These are phyloP conservation scores for Porphyra umbilicalis DNA, from an alignment of 31 red algal species.

Conservation along the genomic window DNA sequence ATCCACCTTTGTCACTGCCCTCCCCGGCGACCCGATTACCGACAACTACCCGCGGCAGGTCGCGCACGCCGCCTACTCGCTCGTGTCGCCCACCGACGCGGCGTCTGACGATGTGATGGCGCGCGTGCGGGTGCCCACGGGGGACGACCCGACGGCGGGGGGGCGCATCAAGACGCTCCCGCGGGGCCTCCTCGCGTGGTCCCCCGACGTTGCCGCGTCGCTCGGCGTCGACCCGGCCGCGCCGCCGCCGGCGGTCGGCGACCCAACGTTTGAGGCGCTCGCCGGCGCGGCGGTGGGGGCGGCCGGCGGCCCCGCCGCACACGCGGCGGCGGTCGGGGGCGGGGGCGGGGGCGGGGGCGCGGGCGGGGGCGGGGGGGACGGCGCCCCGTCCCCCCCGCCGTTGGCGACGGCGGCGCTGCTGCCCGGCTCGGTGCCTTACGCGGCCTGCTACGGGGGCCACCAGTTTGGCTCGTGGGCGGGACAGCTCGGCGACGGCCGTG, in stretches of 20 bases:
- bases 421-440: conserved; percentile 72
- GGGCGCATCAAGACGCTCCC: conserved; percentile 30
- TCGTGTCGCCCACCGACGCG: conserved; percentile 50
- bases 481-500: conserved; percentile 98
- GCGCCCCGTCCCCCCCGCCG: too few relatives aligned
- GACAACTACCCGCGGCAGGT: conserved; percentile 64
- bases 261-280: conserved; percentile 39
- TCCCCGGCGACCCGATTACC: conserved; percentile 51
- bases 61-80: conserved; percentile 43
- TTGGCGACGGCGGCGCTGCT: conserved; percentile 23
- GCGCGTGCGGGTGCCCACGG: conserved; percentile 21
- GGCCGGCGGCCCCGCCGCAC: background rate
- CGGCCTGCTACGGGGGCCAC: conserved; percentile 94
- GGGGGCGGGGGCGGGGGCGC: background rate
- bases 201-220: conserved; percentile 28
- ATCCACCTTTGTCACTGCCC: conserved; percentile 45
- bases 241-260: conserved; percentile 25
- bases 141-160: conserved; percentile 17
- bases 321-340: too few relatives aligned
- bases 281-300: conserved; percentile 9
- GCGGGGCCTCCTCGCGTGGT: conserved; percentile 68
- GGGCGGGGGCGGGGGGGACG: background rate
- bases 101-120: conserved; percentile 20
- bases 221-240: conserved; percentile 31
- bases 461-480: conserved; percentile 99